These are phyloP conservation scores for Corynespora cassiicola DNA, from an alignment of 2,329 filamentous ascomycete species.

Conservation along the genomic window DNA sequence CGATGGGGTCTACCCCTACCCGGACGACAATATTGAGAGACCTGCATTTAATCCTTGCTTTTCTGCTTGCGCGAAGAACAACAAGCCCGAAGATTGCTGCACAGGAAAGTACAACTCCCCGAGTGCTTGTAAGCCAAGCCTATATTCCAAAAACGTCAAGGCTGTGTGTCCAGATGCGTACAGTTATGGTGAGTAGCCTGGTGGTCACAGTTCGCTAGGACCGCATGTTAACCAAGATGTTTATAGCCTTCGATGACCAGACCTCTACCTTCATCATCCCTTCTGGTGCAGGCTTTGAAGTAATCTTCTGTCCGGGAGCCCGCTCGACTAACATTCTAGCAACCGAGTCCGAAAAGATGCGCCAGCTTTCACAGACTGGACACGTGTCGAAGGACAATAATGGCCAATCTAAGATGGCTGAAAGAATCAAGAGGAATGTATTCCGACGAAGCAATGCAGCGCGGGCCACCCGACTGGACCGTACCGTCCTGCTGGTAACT, in stretches of 20 bases:
- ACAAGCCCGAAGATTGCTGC: conserved; percentile 75
- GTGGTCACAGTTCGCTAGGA: not conserved
- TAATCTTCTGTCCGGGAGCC: conserved; percentile 75
- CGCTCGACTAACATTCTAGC: conserved; percentile 57
- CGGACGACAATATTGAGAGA: conserved; percentile 74
- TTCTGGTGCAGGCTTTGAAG: conserved; percentile 75
- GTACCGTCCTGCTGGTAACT: conserved; percentile 16
- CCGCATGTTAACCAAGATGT: conserved; percentile 5
- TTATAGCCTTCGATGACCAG: conserved; percentile 62
- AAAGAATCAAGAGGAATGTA: conserved; percentile 20
- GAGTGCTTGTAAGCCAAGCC: conserved; percentile 68
- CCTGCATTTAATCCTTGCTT: conserved; percentile 79
- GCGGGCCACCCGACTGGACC: conserved; percentile 15
- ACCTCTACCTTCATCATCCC: conserved; percentile 64
- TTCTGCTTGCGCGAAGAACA: conserved; percentile 75
- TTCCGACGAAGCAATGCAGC: conserved; percentile 24
- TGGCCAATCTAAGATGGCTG: conserved; percentile 25
- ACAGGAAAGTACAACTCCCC: conserved; percentile 71
- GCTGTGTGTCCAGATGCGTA: conserved; percentile 83
- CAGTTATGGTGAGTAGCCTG: conserved; percentile 68
- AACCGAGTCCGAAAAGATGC: conserved; percentile 42
- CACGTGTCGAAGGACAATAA: conserved; percentile 27
- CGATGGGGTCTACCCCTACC: conserved; percentile 81
- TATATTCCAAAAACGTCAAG: conserved; percentile 75
- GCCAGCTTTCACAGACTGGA: conserved; percentile 38